Percentiles rank a stretch among this genome's conserved stretches.
Evolutionary conservation across 2,329 filamentous ascomycete genomes (phyloP).

Genomic region (Sphaerulina vaccinii): DNA sequence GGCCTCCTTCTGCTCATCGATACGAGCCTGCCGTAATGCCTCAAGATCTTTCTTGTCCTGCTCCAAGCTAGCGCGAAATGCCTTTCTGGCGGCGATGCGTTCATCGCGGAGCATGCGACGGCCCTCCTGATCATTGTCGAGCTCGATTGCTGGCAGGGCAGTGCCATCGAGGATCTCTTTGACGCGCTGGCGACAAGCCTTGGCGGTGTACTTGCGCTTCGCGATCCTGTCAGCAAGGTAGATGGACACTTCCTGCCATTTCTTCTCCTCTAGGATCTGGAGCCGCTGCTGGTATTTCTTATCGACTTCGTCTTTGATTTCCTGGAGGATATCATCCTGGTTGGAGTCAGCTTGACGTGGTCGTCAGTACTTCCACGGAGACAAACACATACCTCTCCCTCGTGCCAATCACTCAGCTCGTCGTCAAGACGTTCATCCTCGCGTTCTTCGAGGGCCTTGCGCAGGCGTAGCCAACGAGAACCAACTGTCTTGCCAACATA

Average conservation of each 20-base stretch:
- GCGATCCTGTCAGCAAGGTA: constrained; percentile 42
- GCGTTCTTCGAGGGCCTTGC: constrained; percentile 42
- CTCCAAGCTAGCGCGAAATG: constrained; percentile 25
- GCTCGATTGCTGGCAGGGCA: constrained; percentile 46
- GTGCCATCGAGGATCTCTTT: constrained; percentile 43
- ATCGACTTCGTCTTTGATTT: constrained; percentile 44
- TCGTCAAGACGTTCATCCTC: constrained; percentile 49
- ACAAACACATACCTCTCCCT: constrained; percentile 45
- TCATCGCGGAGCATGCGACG: constrained; percentile 37
- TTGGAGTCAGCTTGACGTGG: not conserved
- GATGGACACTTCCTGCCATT: constrained; percentile 40
- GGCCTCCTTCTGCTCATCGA: constrained; percentile 20
- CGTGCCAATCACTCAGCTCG: constrained; percentile 51
- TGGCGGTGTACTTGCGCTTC: constrained; percentile 45
- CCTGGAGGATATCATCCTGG: constrained; percentile 47
- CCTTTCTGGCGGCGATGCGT: constrained; percentile 32
- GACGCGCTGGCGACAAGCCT: constrained; percentile 48
- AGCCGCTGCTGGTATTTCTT: constrained; percentile 44
- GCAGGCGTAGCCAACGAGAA: constrained; percentile 49
- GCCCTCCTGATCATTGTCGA: constrained; percentile 42
- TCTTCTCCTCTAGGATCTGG: constrained; percentile 43
- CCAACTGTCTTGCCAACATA: constrained; percentile 51
- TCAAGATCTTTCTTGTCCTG: constrained; percentile 17
- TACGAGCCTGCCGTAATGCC: constrained; percentile 23
- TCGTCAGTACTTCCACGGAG: constrained; percentile 3